phyloP scores from a whole-genome alignment of 1,284 basidiomycete genomes.

The Fistulina hepatica region DNA sequence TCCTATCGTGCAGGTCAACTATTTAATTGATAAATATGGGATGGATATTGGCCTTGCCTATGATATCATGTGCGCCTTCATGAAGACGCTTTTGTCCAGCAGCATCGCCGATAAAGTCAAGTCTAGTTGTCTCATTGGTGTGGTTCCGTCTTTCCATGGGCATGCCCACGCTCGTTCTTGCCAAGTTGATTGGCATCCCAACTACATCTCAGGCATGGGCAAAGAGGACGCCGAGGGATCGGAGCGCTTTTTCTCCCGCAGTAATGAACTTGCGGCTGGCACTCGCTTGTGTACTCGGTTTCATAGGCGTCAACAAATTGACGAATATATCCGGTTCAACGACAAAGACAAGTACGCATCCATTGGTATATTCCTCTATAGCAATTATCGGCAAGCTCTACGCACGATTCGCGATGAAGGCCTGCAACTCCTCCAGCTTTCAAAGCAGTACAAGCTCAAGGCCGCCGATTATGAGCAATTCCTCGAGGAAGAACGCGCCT shows the following conservation, averaged over 20 bases:
- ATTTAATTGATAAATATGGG: slow-evolving; percentile 16
- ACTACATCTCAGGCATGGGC: slow-evolving; percentile 12
- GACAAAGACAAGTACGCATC: slow-evolving; percentile 15
- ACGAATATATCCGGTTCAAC: slow-evolving; percentile 16
- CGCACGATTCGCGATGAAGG: slow-evolving; percentile 12
- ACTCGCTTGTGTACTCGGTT: slow-evolving; percentile 15
- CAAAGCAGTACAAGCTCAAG: slow-evolving; percentile 2
- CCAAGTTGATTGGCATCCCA: slow-evolving; percentile 17
- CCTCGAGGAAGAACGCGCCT: slow-evolving; percentile 13
- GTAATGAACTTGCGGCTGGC: slow-evolving; percentile 11
- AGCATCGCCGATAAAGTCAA: slow-evolving; percentile 13
- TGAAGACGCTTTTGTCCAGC: slow-evolving; percentile 18
- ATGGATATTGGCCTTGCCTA: slow-evolving; percentile 17
- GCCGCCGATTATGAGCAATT: slow-evolving; percentile 16
- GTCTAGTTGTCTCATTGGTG: slow-evolving; percentile 5
- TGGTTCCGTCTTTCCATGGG: slow-evolving; percentile 15
- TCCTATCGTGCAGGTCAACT: slow-evolving; percentile 19
- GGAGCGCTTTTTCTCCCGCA: slow-evolving; percentile 12
- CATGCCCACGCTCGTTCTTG: slow-evolving; percentile 18
- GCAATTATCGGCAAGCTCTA: slow-evolving; percentile 20
- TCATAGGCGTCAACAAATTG: slow-evolving; percentile 16
- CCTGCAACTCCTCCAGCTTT: background rate
- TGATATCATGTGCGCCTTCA: slow-evolving; percentile 27
- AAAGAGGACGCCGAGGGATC: slow-evolving; percentile 18
- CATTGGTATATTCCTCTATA: slow-evolving; percentile 16